Evolutionary conservation across 257 asterid species (phyloP), one percentile per base, ranked within the genome.

Genomic region (Nicotiana otophora): DNA sequence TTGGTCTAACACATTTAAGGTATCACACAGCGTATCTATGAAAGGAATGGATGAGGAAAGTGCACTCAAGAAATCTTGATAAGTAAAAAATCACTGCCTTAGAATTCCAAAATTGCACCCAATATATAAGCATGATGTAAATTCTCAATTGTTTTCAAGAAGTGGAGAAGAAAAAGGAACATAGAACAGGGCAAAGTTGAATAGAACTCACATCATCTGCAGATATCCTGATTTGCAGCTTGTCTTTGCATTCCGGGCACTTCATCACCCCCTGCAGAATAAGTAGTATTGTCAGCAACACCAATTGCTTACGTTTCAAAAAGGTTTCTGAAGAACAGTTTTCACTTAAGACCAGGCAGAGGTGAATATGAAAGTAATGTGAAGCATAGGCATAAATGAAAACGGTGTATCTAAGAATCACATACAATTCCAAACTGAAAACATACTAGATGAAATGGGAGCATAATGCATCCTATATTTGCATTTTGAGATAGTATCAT

Each of bases 231-330:
- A 96, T 72, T 42, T 91, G 93, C 23, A 88, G 86, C 92, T 91
- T 94, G 86, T 89, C 94, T 90, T 92, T 90, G 90, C 99, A 96
- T 86, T 96, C 98, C 66, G 99, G 97, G 84, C 99, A 96, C 87
- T 89, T 93, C 98, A 96, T 96, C 88, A 91, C 98, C 61, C 99
- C 99, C 99, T 96, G 94, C 87, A 87, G 85, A 83, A 84, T 84
- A 87, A 78, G 84, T 84, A 46, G 63, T 23, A 82, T 58, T 75
- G 76, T 30, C 36, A 12, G 78, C 74, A 72, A 78, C 67, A 78
- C 81, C 78, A 84, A 85, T 70, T 76, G 66, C 85, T 74, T 60
- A 84, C 63, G 69, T 60, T 83, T 68, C 26, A 53, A 70, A 46
- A 17, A 67, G 14, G 23, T 17, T 64, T 23, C 46, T 17, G 33